phyloP scores from a whole-genome alignment of 2,329 filamentous ascomycete genomes.

The Lasiodiplodia gonubiensis region DNA sequence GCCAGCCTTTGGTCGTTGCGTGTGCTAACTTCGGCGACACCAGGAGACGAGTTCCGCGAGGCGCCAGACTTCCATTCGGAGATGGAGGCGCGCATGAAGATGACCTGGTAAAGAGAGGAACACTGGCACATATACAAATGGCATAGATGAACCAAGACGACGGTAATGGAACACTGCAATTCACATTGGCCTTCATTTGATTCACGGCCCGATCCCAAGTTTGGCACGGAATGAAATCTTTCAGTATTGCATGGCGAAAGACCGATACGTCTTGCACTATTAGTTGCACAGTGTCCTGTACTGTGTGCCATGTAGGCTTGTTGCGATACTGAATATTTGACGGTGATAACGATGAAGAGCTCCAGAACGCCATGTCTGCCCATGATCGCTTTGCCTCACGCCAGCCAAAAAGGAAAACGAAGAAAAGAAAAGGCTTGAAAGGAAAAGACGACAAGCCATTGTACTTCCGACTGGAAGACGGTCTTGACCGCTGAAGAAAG shows the following conservation, averaged over 20 bases:
- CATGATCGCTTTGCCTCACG: conserved; percentile 25
- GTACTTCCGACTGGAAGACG: not conserved
- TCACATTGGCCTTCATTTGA: not conserved
- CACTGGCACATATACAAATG: not conserved
- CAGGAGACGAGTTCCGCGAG: conserved; percentile 71
- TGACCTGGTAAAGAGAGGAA: conserved; percentile 60
- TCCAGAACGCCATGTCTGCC: conserved; percentile 25
- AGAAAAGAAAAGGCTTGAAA: not conserved
- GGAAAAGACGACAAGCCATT: conserved; percentile 3
- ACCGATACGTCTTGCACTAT: not conserved
- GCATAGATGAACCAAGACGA: conserved; percentile 19
- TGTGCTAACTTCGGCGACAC: not conserved
- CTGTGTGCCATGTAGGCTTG: not conserved
- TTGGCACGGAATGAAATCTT: not conserved
- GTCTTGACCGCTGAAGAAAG: not conserved
- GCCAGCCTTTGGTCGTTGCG: not conserved
- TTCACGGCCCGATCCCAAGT: not conserved
- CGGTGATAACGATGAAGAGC: conserved; percentile 15
- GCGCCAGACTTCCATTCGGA: conserved; percentile 82
- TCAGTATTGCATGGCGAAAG: not conserved
- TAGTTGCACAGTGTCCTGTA: not conserved
- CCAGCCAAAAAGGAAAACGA: conserved; percentile 1
- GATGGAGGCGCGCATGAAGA: conserved; percentile 91
- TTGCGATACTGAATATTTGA: not conserved
- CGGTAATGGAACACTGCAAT: conserved; percentile 12